Conservation (phyloP, 306 rosid genomes). For the Acmispon strigosus region DNA sequence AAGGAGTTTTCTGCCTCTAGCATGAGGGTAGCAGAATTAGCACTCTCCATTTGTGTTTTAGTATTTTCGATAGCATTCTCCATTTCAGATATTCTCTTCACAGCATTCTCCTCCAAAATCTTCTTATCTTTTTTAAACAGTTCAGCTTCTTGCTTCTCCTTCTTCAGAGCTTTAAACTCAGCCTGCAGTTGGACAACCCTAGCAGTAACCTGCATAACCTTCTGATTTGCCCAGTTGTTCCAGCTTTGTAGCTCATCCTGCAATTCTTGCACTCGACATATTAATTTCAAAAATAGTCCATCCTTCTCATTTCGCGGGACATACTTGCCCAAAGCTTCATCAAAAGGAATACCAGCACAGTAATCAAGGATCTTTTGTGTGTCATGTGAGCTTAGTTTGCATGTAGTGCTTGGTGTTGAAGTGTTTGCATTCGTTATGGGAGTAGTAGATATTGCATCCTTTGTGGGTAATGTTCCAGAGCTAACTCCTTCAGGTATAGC, state of each 20-base stretch:
- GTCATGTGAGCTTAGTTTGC: slow-evolving; percentile 10
- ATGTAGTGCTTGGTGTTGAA: background rate
- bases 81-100: slow-evolving; percentile 52
- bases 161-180: slow-evolving; percentile 46
- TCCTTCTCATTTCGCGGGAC: slow-evolving; percentile 47
- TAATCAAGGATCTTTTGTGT: slow-evolving; percentile 24
- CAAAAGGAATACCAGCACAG: slow-evolving; percentile 46
- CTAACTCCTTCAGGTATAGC: slow-evolving; percentile 21
- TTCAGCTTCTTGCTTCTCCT: slow-evolving; percentile 39
- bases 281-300: slow-evolving; percentile 36
- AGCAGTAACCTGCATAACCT: slow-evolving; percentile 54
- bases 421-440: slow-evolving; percentile 2
- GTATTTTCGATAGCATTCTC: slow-evolving; percentile 46
- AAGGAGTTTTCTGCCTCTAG: slow-evolving; percentile 35
- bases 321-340: slow-evolving; percentile 33
- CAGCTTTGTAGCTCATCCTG: slow-evolving; percentile 43
- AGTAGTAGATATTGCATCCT: slow-evolving; percentile 23
- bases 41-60: slow-evolving; percentile 34
- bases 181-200: slow-evolving; percentile 36
- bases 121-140: slow-evolving; percentile 29
- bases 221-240: slow-evolving; percentile 54
- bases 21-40: slow-evolving; percentile 16
- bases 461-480: slow-evolving; percentile 20
- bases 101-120: slow-evolving; percentile 39
- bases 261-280: slow-evolving; percentile 34